Conservation (phyloP, 257 asterid genomes). For the Solanum chilense region DNA sequence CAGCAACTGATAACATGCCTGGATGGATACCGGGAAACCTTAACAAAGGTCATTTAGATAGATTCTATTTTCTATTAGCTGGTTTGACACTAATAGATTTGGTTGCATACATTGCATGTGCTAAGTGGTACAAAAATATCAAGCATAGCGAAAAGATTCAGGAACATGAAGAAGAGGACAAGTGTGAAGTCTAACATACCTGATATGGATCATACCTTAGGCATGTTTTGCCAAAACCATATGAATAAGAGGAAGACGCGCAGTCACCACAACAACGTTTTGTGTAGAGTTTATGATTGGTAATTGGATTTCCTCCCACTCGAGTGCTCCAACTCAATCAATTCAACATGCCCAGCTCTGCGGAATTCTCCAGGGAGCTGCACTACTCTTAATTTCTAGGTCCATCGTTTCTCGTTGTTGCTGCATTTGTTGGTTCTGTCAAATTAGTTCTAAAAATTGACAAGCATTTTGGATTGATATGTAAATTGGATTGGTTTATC, state of each 20-base stretch:
- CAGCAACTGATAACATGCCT: slow-evolving; percentile 54
- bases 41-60: slow-evolving; percentile 74
- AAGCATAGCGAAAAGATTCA: slow-evolving; percentile 38
- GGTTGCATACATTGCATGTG: slow-evolving; percentile 47
- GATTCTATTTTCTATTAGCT: slow-evolving; percentile 76
- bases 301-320: not conserved
- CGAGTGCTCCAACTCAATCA: not conserved
- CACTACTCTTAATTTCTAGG: not conserved
- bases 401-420: not conserved
- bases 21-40: slow-evolving; percentile 98
- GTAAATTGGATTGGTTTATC: not conserved
- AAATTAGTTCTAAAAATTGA: not conserved
- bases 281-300: not conserved
- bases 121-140: slow-evolving; percentile 61
- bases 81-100: slow-evolving; percentile 59
- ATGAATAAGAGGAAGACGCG: not conserved
- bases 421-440: not conserved
- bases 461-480: not conserved
- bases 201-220: not conserved
- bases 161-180: slow-evolving; percentile 12
- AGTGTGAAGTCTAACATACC: slow-evolving; percentile 20
- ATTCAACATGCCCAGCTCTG: not conserved
- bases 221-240: not conserved
- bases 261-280: not conserved
- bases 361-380: not conserved